A percentile compares a stretch with the other conserved stretches of the same genome.
These are phyloP conservation scores for Rosa persica DNA, from an alignment of 306 rosid genomes.

Conservation along the genomic window DNA sequence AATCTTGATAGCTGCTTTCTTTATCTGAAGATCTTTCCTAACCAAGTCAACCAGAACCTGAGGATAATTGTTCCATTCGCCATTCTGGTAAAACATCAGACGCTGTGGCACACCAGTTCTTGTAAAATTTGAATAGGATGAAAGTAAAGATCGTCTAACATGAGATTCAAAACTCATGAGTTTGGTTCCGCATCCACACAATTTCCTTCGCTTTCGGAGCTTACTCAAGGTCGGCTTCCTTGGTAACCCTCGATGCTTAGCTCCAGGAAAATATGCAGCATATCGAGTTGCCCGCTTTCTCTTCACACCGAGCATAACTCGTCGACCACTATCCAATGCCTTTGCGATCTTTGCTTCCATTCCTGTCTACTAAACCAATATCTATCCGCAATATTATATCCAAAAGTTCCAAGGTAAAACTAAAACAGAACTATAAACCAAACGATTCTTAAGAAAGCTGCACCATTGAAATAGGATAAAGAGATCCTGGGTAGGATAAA, in stretches of 20 bases:
- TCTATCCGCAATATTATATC: conserved; percentile 46
- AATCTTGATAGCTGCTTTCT: conserved; percentile 65
- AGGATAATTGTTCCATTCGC: conserved; percentile 73
- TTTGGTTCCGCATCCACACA: conserved; percentile 35
- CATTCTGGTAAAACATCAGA: conserved; percentile 66
- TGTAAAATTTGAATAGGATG: conserved; percentile 57
- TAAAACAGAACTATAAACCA: conserved; percentile 36
- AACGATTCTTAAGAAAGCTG: conserved; percentile 35
- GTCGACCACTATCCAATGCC: conserved; percentile 60
- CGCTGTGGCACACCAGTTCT: conserved; percentile 72
- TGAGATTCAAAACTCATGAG: conserved; percentile 30
- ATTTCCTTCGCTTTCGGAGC: conserved; percentile 50
- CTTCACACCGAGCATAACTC: conserved; percentile 40
- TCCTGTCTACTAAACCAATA: conserved; percentile 49
- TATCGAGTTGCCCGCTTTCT: conserved; percentile 62
- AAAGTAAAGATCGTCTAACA: conserved; percentile 37
- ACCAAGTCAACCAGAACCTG: conserved; percentile 56
- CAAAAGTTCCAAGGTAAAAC: conserved; percentile 42
- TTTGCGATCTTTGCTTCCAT: conserved; percentile 59
- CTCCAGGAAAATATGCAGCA: no score
- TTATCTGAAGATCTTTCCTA: conserved; percentile 53
- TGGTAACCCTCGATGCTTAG: conserved; percentile 28
- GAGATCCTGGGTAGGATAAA: conserved; percentile 48
- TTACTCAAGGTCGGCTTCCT: conserved; percentile 30
- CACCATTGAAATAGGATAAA: conserved; percentile 33